phyloP scores from a whole-genome alignment of 345 rosid species.

The Syzygium jambos region DNA sequence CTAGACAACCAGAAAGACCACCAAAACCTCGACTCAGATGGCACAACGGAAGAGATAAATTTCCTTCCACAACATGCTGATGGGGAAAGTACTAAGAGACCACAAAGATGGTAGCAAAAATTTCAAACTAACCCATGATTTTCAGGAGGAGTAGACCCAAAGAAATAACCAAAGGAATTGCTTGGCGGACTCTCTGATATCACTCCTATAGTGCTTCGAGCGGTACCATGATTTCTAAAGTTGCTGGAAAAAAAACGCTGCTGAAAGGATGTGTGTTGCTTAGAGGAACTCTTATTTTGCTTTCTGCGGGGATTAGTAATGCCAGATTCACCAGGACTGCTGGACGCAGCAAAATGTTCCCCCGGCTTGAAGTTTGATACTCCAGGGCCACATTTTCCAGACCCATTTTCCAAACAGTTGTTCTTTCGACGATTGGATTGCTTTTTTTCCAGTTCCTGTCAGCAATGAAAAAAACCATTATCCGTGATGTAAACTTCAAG shows the following conservation, averaged over 20 bases:
- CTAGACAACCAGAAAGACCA: neutral
- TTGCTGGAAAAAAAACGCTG: conserved; percentile 82
- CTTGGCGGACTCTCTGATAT: conserved; percentile 95
- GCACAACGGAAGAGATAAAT: neutral
- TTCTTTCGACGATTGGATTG: conserved; percentile 42
- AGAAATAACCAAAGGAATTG: conserved; percentile 90
- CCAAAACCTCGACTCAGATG: neutral
- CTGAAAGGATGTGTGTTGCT: conserved; percentile 54
- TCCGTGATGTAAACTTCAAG: neutral
- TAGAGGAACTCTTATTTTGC: conserved; percentile 49
- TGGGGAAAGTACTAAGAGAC: neutral
- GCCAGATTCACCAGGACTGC: conserved; percentile 55
- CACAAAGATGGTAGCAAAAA: neutral
- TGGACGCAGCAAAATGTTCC: conserved; percentile 35
- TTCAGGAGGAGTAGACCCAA: conserved; percentile 95
- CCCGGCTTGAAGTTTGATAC: conserved; percentile 31
- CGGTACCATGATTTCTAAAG: conserved; percentile 55
- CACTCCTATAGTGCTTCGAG: conserved; percentile 39
- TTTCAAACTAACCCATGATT: conserved; percentile 57
- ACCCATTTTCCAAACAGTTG: conserved; percentile 38
- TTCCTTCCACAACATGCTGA: neutral
- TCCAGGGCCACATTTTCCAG: conserved; percentile 32
- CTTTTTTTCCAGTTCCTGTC: conserved; percentile 72
- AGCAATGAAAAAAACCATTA: conserved; percentile 1
- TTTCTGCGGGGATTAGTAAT: conserved; percentile 36